Evolutionary conservation across 2,329 filamentous ascomycete species (phyloP), one percentile per base, ranked within the genome.

Genomic region (Claviceps sp.): DNA sequence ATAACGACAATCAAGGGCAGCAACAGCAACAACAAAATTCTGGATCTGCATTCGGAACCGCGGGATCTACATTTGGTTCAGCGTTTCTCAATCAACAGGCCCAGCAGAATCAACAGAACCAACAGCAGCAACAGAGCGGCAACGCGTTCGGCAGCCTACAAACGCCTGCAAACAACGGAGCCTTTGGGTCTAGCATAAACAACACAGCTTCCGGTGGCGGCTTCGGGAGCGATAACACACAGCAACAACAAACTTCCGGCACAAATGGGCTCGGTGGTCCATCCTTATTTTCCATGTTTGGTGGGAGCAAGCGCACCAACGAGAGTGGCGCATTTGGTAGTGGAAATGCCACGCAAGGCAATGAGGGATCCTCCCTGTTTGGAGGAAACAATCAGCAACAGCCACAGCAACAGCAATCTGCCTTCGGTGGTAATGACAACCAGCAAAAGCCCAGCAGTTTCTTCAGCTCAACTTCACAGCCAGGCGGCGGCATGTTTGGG

Each of bases 401-500:
- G 56, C 64, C 65, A 45, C 50, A 54, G 55, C 39, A 37, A 37
- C 65, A 68, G 53, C 64, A 65, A 34, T 61, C 68, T 5, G 69
- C 80, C 3, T 82, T 82, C 52, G 78, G 78, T 1, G 54, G 55
- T 50, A 50, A 63, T 26, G 67, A 64, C 49, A 63, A 66, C 49
- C 65, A 68, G 44, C 67, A 69, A 55, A 69, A 68, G 57, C 60
- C 71, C 13, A 70, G 71, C 26, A 68, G 78, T 36, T 62, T 82
- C 16, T 83, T 83, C 55, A 77, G 79, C 14, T 60, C 60, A 22
- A 57, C 70, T 62, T 70, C 72, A 47, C 71, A 73, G 48, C 58
- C 68, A 34, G 59, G 71, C 14, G 71, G 73, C 6, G 67, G 79
- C 42, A 60, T 85, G 3, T 86, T 87, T 56, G 77, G 77, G 1